Percentiles rank a stretch among this genome's conserved stretches.
Evolutionary conservation across 257 asterid genomes (phyloP).

Genomic region (Rauvolfia tetraphylla): DNA sequence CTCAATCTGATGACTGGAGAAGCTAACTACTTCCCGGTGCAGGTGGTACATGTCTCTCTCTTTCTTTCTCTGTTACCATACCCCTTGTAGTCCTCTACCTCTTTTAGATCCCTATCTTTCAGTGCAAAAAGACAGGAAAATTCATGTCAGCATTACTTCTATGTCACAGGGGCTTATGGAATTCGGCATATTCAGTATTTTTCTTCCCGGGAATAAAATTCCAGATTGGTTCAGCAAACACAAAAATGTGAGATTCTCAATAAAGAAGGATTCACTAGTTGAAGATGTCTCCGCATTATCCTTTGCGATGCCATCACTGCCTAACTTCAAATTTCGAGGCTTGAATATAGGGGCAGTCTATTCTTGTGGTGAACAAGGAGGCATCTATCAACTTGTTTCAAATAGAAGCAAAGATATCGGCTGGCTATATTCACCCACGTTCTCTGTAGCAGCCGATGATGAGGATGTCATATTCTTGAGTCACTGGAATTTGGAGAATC

Average conservation of each 20-base stretch:
- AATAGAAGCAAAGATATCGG: constrained; percentile 12
- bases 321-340: background rate
- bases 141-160: too few species aligned
- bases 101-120: background rate
- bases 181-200: constrained; percentile 17
- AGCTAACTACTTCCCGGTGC: background rate
- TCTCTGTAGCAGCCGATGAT: background rate
- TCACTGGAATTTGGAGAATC: constrained; percentile 10
- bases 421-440: constrained; percentile 6
- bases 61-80: background rate
- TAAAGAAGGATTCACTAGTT: too few species aligned
- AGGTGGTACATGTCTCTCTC: background rate
- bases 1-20: background rate
- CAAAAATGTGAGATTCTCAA: too few species aligned
- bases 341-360: too few species aligned
- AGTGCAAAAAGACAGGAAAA: background rate
- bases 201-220: background rate
- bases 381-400: background rate
- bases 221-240: too few species aligned
- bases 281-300: constrained; percentile 2
- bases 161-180: constrained; percentile 10
- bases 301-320: constrained; percentile 5
- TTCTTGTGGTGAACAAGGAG: background rate
- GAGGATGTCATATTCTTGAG: background rate
- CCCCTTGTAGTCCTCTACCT: background rate